A percentile compares a stretch with the other conserved stretches of the same genome.
Conservation (phyloP, 805 yeast species). For the Blastobotrys peoriensis region DNA sequence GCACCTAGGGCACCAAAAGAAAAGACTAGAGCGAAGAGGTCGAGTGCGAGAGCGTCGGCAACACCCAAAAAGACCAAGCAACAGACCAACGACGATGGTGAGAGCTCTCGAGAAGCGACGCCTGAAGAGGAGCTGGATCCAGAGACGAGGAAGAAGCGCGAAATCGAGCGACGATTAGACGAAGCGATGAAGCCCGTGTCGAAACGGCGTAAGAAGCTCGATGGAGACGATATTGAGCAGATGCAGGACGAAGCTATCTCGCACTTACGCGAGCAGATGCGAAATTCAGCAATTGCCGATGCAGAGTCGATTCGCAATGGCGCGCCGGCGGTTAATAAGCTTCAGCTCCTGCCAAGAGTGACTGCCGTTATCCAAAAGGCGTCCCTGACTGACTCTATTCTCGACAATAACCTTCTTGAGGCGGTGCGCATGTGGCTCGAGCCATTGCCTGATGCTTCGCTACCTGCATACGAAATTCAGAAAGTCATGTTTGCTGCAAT, state of each 20-base stretch:
- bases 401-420: conserved; percentile 89
- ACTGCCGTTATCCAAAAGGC: conserved; percentile 70
- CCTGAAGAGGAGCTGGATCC: conserved; percentile 29
- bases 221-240: conserved; percentile 90
- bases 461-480: conserved; percentile 97
- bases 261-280: conserved; percentile 80
- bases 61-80: neutral
- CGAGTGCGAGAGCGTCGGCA: conserved; percentile 8
- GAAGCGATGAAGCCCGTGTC: conserved; percentile 64
- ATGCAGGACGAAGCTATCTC: conserved; percentile 90
- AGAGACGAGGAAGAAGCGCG: conserved; percentile 52
- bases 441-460: conserved; percentile 94
- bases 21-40: conserved; percentile 17
- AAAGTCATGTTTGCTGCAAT: conserved; percentile 74
- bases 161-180: conserved; percentile 75
- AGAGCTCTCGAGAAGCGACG: conserved; percentile 18
- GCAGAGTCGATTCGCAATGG: conserved; percentile 53
- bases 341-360: conserved; percentile 75
- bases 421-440: conserved; percentile 96
- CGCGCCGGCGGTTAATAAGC: conserved; percentile 67
- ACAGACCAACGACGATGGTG: conserved; percentile 10
- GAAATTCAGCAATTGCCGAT: conserved; percentile 53
- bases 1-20: conserved; percentile 15
- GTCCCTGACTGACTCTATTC: conserved; percentile 80
- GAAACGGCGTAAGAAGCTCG: conserved; percentile 50